Percentiles rank a stretch among this genome's conserved stretches.
These are phyloP conservation scores for Haberlea rhodopensis DNA, from an alignment of 257 asterid genomes.

Conservation along the genomic window DNA sequence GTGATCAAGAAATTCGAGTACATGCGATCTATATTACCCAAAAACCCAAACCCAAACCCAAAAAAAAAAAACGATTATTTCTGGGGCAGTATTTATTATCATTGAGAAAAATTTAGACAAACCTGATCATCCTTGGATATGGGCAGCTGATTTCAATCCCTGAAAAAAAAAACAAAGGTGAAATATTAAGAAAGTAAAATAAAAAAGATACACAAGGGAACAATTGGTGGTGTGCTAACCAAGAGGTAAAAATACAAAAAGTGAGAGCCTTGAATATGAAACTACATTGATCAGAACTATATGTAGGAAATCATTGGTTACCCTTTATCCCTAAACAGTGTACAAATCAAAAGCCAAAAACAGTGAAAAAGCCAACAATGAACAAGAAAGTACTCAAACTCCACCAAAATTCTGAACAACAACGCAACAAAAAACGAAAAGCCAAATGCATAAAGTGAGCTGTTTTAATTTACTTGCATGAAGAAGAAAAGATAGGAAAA, in stretches of 20 bases:
- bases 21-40: not conserved
- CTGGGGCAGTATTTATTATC: no score
- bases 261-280: conserved; percentile 24
- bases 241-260: conserved; percentile 24
- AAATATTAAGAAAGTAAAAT: no score
- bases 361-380: conserved; percentile 23
- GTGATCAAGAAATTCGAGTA: not conserved
- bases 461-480: conserved; percentile 41
- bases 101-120: no score
- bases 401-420: conserved; percentile 44
- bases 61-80: not conserved
- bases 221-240: conserved; percentile 26
- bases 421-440: conserved; percentile 37
- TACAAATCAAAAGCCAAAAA: conserved; percentile 38
- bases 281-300: conserved; percentile 36
- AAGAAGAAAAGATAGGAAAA: conserved; percentile 31
- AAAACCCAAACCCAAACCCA: no score
- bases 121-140: conserved; percentile 26
- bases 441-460: conserved; percentile 46
- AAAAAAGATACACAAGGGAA: no score
- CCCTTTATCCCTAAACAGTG: conserved; percentile 54
- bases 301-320: conserved; percentile 56
- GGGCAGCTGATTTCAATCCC: no score
- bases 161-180: no score
- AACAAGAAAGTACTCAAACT: conserved; percentile 29